Base-by-base conservation (phyloP, 2,329 filamentous ascomycete species). In the Ascochyta rabiei region DNA sequence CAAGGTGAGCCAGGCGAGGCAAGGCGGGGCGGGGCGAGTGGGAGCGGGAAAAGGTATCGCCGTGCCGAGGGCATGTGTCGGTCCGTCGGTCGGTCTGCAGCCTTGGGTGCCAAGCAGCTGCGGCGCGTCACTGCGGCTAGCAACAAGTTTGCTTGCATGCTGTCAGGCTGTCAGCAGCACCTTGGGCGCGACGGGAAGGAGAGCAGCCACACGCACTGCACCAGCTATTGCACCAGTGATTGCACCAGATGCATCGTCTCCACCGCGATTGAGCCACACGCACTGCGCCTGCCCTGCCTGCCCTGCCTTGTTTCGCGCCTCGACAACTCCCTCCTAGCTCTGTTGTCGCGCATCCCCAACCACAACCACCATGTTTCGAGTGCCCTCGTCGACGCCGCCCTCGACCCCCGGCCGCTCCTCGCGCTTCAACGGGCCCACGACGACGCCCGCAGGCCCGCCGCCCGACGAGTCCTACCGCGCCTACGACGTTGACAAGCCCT, bases 361-460 rank as follows among this genome's bases (percentile, higher is more conserved):
- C 18, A 37, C n/a, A n/a, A n/a, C 56, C 59, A 54, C 58, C 56
- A 75, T 75, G 73, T 75, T 73, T 53, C 70, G 71, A 55, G 69
- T 70, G 28, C 67, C 69, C 12, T 66, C 63, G 35, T 67, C 71
- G 9, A 64, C 67, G 37, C 69, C 74, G 30, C 74, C 75, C 39
- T 75, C 74, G 7, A 76, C 73, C 7, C 74, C 73, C 33, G 67
- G 67, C 44, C 65, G 63, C 57, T 59, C 64, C n/a, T 62, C 61
- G 47, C 63, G 62, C 47, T 53, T 49, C 37, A 56, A 67, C 57
- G 71, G 74, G 35, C 76, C 81, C 39, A 85, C 84, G 6, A 85
- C 82, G 18, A 86, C 84, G 15, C 84, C 84, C 47, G 82, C 81
- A 41, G 84, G 82, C 35, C 79, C 77, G 53, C 83, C 84, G 1